These are phyloP conservation scores for Saussurea involucrata DNA, from an alignment of 129 eudicot species.

Conservation along the genomic window DNA sequence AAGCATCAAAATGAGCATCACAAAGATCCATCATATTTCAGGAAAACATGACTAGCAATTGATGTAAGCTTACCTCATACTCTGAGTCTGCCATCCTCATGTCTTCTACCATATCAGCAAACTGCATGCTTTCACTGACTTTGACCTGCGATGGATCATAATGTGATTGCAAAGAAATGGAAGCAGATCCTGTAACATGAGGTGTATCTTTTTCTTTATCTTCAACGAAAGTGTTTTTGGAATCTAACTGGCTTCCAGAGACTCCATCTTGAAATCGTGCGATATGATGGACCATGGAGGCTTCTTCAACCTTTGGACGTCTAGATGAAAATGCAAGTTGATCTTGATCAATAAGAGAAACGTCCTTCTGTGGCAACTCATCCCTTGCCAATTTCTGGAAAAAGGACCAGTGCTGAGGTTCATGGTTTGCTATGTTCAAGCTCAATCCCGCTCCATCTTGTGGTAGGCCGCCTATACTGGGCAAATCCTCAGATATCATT, in stretches of 20 bases:
- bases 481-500: constrained; percentile 56
- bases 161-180: constrained; percentile 27
- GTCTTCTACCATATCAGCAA: constrained; percentile 48
- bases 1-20: constrained; percentile 15
- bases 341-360: constrained; percentile 85
- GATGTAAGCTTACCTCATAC: constrained; percentile 50
- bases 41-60: neutral
- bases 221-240: constrained; percentile 29
- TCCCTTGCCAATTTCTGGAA: constrained; percentile 81
- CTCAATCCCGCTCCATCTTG: constrained; percentile 84
- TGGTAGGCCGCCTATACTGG: constrained; percentile 43
- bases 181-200: constrained; percentile 13
- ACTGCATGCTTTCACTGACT: constrained; percentile 54
- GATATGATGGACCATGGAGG: constrained; percentile 34
- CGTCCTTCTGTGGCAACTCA: constrained; percentile 69
- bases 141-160: constrained; percentile 42
- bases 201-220: constrained; percentile 35
- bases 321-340: constrained; percentile 55
- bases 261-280: constrained; percentile 27
- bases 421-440: constrained; percentile 79
- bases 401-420: constrained; percentile 89
- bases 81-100: constrained; percentile 53
- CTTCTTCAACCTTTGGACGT: constrained; percentile 54
- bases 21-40: neutral
- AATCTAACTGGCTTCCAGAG: constrained; percentile 35